Base-by-base conservation (phyloP, 2,329 filamentous ascomycete species). In the Xylariaceae sp. region DNA sequence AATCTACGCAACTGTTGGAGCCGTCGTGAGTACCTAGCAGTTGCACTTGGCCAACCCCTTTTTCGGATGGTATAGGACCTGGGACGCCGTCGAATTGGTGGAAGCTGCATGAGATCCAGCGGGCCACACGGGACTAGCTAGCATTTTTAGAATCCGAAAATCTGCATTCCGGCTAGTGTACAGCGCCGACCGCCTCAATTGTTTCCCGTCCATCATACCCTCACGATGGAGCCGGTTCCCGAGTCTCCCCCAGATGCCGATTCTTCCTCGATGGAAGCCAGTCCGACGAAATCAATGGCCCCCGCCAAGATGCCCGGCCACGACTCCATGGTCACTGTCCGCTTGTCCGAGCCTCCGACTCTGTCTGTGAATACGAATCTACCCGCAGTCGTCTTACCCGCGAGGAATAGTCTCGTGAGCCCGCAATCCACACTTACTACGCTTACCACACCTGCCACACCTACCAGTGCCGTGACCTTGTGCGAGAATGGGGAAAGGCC, bases 321-420 rank as follows among this genome's bases (percentile, higher is more conserved):
- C 68, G 86, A 89, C 71, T 90, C 87, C 26, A 86, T 90, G 85
- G 86, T 90, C 45, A 90, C 87, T 6, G 87, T 90, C 44, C 80
- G 86, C 52, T 76, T 90, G 47, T 89, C 87, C 26, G 86, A 89
- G 67, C 74, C 78, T 55, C 70, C 80, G 63, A 65, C 76, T 62
- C 65, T 84, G 64, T 70, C 74, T 60, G 75, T 85, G 60, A 73
- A 80, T 54, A 78, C 76, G 57, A 73, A 72, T 35, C 64, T 70
- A 26, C 60, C 67, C 7, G 41, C 53, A 50, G 62, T 56, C 50
- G 59, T 54, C 50, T 58, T 62, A 50, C 64, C 64, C 62, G 68
- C 60, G 42, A 65, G 66, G 60, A 67, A 54, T 55, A 65, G 65
- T 55, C 65, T 70, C 34, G 68, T 67, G 48, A 67, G 64, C 49